Evolutionary conservation across 2,329 filamentous ascomycete species (phyloP), one percentile per base, ranked within the genome.

Genomic region (Aspergillus texensis): DNA sequence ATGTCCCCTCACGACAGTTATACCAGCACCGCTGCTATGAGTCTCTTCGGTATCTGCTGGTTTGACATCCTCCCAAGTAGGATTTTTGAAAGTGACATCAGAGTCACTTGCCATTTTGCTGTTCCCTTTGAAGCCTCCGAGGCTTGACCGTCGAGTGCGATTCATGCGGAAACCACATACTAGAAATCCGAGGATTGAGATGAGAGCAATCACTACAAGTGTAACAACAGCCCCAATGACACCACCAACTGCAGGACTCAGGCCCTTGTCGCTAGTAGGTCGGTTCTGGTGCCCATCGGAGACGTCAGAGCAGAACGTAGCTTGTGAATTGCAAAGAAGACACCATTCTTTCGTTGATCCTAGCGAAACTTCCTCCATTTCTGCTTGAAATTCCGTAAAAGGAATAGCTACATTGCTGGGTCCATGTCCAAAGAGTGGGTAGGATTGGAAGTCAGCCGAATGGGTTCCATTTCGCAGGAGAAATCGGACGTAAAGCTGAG

Each of bases 81-180:
- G 73, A 21, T 69, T 68, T 19, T 67, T 68, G 57, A 85, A 75
- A 2, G 77, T 78, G 36, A 87, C 70, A 71, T 88, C 86, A 4
- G 78, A 75, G 70, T 88, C 86, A 55, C 81, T 84, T 0, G 82
- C 83, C 67, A 87, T 73, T 71, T 86, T 88, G 16, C 75, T 74
- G 14, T 76, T 77, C 16, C 86, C 84, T 68, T 86, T 88, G 79
- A 87, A 88, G 0, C 86, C 85, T 11, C 84, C 84, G 9, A 83
- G 66, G 10, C 78, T 78, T 11, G 75, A 74, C 56, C 75, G 80
- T 55, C 72, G 75, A 24, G 66, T 70, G 3, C 81, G 77, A 60
- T 81, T 80, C 53, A 83, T 70, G 10, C 83, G 78, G n/a, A 83
- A 60, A 4, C 83, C 81, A 21, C 76, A 81, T 11, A 84, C 66